Conservation (phyloP, 2,329 filamentous ascomycete genomes). For the Juglanconis juglandina region DNA sequence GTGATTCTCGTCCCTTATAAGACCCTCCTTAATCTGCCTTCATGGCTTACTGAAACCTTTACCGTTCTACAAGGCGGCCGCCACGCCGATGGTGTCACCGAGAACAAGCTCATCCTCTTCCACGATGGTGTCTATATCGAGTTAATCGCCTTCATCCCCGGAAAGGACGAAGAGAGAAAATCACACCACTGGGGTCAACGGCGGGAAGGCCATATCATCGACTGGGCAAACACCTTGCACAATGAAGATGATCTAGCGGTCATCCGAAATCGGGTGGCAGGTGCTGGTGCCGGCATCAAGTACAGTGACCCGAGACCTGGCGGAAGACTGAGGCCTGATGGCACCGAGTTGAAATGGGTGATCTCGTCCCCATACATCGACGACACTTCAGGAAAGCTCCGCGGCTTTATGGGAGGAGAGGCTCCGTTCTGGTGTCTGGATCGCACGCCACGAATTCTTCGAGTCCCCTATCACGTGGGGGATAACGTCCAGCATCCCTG, state of each 20-base stretch:
- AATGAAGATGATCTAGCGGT: constrained; percentile 32
- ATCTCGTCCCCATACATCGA: constrained; percentile 11
- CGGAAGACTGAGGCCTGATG: constrained; percentile 53
- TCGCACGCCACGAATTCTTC: constrained; percentile 50
- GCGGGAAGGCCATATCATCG: constrained; percentile 48
- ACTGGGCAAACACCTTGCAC: constrained; percentile 55
- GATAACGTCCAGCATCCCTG: constrained; percentile 46
- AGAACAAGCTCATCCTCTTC: constrained; percentile 61
- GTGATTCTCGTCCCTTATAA: constrained; percentile 58
- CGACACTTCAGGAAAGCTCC: background rate
- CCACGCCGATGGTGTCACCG: constrained; percentile 58
- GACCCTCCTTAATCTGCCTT: constrained; percentile 44
- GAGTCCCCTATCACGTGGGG: constrained; percentile 46
- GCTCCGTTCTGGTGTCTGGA: constrained; percentile 67
- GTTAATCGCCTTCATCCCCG: constrained; percentile 59
- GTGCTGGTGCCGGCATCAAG: constrained; percentile 30
- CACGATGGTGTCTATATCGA: constrained; percentile 65
- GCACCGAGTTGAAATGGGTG: constrained; percentile 56
- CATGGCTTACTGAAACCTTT: constrained; percentile 51
- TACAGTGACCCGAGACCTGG: constrained; percentile 51
- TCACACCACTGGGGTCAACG: constrained; percentile 59
- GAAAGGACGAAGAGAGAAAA: constrained; percentile 34
- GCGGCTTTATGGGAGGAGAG: constrained; percentile 39
- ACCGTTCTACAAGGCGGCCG: constrained; percentile 57
- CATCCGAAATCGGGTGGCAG: constrained; percentile 35